Conservation (phyloP, 768 basidiomycete genomes). For the Xerocomellus amylosporus region DNA sequence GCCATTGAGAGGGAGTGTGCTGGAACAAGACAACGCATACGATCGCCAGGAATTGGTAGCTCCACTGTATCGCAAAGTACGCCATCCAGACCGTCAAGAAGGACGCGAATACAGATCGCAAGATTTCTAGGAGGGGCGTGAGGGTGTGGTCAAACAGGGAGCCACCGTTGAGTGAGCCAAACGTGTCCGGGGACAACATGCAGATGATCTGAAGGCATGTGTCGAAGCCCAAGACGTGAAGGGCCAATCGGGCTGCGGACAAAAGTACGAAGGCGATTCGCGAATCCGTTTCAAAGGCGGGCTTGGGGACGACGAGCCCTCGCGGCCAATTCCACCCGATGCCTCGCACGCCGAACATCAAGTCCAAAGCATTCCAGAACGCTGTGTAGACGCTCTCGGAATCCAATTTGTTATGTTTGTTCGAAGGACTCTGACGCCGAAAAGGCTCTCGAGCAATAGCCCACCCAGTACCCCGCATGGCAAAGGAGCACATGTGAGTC, state of each 20-base stretch:
- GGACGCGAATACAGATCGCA: constrained; percentile 42
- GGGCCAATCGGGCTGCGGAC: constrained; percentile 3
- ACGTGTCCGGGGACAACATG: constrained; percentile 38
- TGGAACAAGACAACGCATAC: constrained; percentile 43
- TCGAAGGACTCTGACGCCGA: background rate
- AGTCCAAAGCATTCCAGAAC: constrained; percentile 27
- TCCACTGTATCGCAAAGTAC: constrained; percentile 43
- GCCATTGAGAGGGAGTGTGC: constrained; percentile 54
- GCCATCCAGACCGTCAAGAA: constrained; percentile 44
- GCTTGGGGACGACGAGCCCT: constrained; percentile 14
- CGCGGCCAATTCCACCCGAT: constrained; percentile 28
- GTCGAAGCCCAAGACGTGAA: constrained; percentile 12
- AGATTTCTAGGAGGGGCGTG: constrained; percentile 32
- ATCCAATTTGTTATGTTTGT: background rate
- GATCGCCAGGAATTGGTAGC: constrained; percentile 42
- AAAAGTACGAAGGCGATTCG: constrained; percentile 13
- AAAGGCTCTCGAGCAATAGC: constrained; percentile 14
- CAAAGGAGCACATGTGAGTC: constrained; percentile 14
- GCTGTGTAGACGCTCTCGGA: constrained; percentile 8
- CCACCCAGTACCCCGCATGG: constrained; percentile 19
- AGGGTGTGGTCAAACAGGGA: constrained; percentile 37
- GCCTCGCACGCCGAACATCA: constrained; percentile 20
- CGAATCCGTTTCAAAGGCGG: constrained; percentile 14
- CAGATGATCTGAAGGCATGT: constrained; percentile 11
- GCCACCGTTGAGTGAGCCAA: constrained; percentile 34